Conservation (phyloP, 768 basidiomycete species). For the Rhodotorula toruloides region DNA sequence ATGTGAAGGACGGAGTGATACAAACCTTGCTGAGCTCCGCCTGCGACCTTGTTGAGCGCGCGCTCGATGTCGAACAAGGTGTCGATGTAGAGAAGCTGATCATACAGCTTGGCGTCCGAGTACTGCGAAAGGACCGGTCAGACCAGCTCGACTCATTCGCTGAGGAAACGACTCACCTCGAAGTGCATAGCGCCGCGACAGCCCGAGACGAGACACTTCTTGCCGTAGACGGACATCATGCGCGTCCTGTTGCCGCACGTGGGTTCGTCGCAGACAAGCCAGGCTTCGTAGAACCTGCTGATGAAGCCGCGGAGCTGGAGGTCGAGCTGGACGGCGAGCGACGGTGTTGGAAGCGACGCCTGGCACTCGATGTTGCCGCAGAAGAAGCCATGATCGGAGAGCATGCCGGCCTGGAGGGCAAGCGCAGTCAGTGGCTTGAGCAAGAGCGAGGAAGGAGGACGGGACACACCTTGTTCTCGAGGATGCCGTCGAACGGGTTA, state of each 20-base stretch:
- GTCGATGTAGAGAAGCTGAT: constrained; percentile 77
- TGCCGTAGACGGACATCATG: constrained; percentile 88
- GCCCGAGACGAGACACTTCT: constrained; percentile 64
- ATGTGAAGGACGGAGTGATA: too few species aligned
- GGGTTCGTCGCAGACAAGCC: constrained; percentile 79
- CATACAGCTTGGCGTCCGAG: constrained; percentile 75
- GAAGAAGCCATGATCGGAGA: constrained; percentile 60
- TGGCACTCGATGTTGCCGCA: constrained; percentile 63
- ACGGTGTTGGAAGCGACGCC: constrained; percentile 54
- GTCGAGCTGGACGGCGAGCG: constrained; percentile 78
- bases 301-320: constrained; percentile 73
- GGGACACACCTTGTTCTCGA: constrained; percentile 45
- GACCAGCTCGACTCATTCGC: too few species aligned
- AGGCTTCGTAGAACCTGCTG: constrained; percentile 76
- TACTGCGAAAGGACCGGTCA: constrained; percentile 55
- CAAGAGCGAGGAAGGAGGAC: background rate
- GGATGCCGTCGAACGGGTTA: constrained; percentile 45
- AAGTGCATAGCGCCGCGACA: constrained; percentile 68
- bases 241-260: constrained; percentile 80
- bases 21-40: constrained; percentile 28
- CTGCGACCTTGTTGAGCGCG: constrained; percentile 48
- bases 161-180: constrained; percentile 59
- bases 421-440: constrained; percentile 46
- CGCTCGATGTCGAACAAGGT: constrained; percentile 67
- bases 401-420: constrained; percentile 57